Conservation (phyloP, 495 filamentous ascomycete species). For the Filosporella fistucella region DNA sequence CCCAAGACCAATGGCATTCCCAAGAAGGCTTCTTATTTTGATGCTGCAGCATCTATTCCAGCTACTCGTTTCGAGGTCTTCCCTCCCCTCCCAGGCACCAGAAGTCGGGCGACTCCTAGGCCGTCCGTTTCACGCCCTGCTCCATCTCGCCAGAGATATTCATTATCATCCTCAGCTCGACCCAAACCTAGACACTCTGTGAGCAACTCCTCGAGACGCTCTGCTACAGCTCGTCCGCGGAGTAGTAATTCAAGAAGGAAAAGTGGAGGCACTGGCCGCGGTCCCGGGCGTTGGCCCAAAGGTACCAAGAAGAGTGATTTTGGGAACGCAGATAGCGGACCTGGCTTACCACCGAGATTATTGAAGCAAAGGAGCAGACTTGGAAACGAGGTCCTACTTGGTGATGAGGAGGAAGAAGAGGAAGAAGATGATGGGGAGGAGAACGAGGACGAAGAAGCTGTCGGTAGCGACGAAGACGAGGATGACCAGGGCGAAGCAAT, state of each 20-base stretch:
- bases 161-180: slow-evolving; percentile 4
- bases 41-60: slow-evolving; percentile 53
- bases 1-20: slow-evolving; percentile 31
- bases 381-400: slow-evolving; percentile 21
- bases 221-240: slow-evolving; percentile 13
- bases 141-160: slow-evolving; percentile 12
- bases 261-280: slow-evolving; percentile 45
- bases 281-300: slow-evolving; percentile 48
- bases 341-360: slow-evolving; percentile 47
- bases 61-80: slow-evolving; percentile 80
- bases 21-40: slow-evolving; percentile 19
- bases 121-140: slow-evolving; percentile 12
- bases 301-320: slow-evolving; percentile 54
- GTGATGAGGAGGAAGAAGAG: slow-evolving; percentile 30
- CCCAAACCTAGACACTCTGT: slow-evolving; percentile 5
- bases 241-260: slow-evolving; percentile 12
- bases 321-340: slow-evolving; percentile 49
- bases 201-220: slow-evolving; percentile 14
- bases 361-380: slow-evolving; percentile 28
- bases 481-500: slow-evolving; percentile 27
- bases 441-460: slow-evolving; percentile 32
- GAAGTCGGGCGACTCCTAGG: slow-evolving; percentile 22
- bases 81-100: slow-evolving; percentile 59
- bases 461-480: slow-evolving; percentile 19
- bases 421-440: slow-evolving; percentile 15